Evolutionary conservation across 768 basidiomycete genomes (phyloP).

Genomic region (Amanita subjunquillea): DNA sequence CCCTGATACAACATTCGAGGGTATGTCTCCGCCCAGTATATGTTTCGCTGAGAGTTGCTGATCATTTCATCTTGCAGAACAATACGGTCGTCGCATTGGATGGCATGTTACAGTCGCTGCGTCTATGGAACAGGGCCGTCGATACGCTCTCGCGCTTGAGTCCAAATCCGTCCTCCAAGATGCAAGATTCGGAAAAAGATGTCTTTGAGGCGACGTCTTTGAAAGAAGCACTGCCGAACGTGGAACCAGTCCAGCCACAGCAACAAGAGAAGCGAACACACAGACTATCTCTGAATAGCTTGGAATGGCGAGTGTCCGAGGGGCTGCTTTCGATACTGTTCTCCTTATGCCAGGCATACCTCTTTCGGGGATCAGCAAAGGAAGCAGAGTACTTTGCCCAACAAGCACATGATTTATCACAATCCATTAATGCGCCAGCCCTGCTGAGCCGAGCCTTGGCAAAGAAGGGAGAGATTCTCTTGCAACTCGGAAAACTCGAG

Average conservation of each 20-base stretch:
- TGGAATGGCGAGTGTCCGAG: constrained; percentile 68
- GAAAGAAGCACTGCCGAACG: constrained; percentile 30
- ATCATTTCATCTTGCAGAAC: constrained; percentile 29
- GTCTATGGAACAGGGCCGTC: constrained; percentile 73
- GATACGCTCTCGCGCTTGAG: constrained; percentile 55
- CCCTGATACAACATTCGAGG: constrained; percentile 55
- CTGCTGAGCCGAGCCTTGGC: constrained; percentile 57
- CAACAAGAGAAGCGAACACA: constrained; percentile 12
- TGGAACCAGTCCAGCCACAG: constrained; percentile 10
- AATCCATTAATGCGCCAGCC: constrained; percentile 54
- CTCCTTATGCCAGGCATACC: constrained; percentile 53
- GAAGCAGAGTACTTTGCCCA: constrained; percentile 81
- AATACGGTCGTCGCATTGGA: constrained; percentile 47
- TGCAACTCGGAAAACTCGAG: constrained; percentile 50
- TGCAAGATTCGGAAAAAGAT: constrained; percentile 31
- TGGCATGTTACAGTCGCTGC: constrained; percentile 56
- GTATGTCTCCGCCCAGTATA: constrained; percentile 24
- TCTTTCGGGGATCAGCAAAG: constrained; percentile 66
- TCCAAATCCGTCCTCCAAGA: constrained; percentile 13
- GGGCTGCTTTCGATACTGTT: constrained; percentile 61
- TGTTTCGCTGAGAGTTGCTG: not conserved
- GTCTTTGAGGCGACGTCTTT: constrained; percentile 46
- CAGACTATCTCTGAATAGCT: constrained; percentile 20
- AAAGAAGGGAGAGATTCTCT: constrained; percentile 57
- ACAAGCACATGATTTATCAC: constrained; percentile 67